Evolutionary conservation across 192 early-diverging fungal species (phyloP).

Genomic region (Podila epicladia): DNA sequence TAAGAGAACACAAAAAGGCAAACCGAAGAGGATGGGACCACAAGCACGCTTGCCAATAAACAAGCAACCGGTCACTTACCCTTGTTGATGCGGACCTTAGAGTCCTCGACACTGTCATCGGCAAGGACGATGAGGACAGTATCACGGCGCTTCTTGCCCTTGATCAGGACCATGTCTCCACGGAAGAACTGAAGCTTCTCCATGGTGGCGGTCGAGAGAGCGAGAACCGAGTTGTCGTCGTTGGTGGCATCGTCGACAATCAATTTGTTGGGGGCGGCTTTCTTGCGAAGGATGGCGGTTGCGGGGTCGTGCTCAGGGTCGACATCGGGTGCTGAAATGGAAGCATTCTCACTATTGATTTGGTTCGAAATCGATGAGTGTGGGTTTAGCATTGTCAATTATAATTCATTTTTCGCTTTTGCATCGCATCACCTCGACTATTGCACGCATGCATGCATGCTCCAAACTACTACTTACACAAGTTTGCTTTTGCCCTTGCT

Average conservation of each 20-base stretch:
- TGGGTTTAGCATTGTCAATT: background rate
- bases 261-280: slow-evolving; percentile 97
- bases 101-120: slow-evolving; percentile 91
- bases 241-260: slow-evolving; percentile 97
- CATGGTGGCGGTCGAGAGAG: slow-evolving; percentile 91
- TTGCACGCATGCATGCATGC: background rate
- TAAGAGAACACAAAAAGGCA: background rate
- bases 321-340: slow-evolving; percentile 52
- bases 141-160: slow-evolving; percentile 98
- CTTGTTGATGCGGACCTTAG: slow-evolving; percentile 95
- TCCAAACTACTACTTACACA: slow-evolving; percentile 20
- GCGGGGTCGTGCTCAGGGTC: slow-evolving; percentile 86
- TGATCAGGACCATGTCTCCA: slow-evolving; percentile 95
- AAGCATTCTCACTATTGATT: slow-evolving; percentile 62
- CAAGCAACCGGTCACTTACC: slow-evolving; percentile 42
- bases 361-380: too few species aligned
- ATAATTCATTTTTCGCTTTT: background rate
- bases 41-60: background rate
- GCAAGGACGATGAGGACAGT: slow-evolving; percentile 95
- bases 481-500: slow-evolving; percentile 42
- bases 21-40: background rate
- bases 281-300: slow-evolving; percentile 95
- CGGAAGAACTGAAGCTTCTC: slow-evolving; percentile 93
- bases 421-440: background rate
- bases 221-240: slow-evolving; percentile 97